These are phyloP conservation scores for Podaxis sp. DNA, from an alignment of 768 basidiomycete genomes.

Conservation along the genomic window DNA sequence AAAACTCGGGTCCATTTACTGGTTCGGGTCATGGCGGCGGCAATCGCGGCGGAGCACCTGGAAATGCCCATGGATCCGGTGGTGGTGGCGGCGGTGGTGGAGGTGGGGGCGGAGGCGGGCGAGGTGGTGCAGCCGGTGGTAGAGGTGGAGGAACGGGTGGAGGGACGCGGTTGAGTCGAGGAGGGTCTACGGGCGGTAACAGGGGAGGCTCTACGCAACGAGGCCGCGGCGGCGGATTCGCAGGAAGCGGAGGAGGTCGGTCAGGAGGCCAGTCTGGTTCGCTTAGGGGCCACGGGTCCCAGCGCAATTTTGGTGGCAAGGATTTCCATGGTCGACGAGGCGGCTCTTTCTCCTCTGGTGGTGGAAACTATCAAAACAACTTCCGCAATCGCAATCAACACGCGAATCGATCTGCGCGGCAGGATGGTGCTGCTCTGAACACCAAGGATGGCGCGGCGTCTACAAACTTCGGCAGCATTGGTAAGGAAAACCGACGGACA, in stretches of 20 bases:
- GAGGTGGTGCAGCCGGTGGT: conserved; percentile 43
- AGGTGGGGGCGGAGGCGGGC: conserved; percentile 38
- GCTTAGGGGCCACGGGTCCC: conserved; percentile 62
- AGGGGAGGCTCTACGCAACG: conserved; percentile 44
- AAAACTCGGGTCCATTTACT: conserved; percentile 30
- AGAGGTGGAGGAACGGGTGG: conserved; percentile 47
- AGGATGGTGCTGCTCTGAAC: conserved; percentile 44
- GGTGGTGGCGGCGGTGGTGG: conserved; percentile 38
- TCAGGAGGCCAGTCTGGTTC: conserved; percentile 45
- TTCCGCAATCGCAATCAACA: conserved; percentile 69
- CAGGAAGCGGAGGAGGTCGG: conserved; percentile 42
- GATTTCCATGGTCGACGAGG: conserved; percentile 67
- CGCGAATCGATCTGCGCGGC: conserved; percentile 38
- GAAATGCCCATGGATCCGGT: conserved; percentile 29
- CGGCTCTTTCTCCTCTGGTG: conserved; percentile 61
- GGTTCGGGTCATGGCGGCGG: conserved; percentile 33
- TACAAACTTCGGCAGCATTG: conserved; percentile 44
- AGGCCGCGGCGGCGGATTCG: conserved; percentile 41
- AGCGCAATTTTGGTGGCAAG: conserved; percentile 65
- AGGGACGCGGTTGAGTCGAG: conserved; percentile 51
- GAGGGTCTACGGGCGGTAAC: conserved; percentile 48
- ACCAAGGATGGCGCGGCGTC: conserved; percentile 50
- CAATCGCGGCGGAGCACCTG: conserved; percentile 39
- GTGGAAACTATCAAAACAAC: conserved; percentile 42
- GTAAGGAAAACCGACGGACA: conserved; percentile 88